A percentile compares a stretch with the other conserved stretches of the same genome.
Conservation (phyloP, 805 yeast species). For the Nematodospora valgi region DNA sequence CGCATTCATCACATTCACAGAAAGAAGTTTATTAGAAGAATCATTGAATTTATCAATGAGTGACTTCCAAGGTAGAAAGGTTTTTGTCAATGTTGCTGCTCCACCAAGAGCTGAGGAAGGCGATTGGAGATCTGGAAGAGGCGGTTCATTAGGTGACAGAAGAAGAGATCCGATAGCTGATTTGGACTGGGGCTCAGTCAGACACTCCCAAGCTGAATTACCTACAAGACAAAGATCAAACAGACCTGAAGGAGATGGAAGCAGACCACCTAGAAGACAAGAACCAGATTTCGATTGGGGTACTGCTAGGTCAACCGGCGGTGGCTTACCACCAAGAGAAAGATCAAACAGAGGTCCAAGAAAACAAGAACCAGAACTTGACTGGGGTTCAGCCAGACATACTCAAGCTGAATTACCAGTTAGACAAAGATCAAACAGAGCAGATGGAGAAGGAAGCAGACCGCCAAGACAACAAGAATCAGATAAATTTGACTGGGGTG, state of each 20-base stretch:
- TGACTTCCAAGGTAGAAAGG: slow-evolving; percentile 47
- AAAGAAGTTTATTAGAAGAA: slow-evolving; percentile 47
- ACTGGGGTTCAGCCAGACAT: slow-evolving; percentile 40
- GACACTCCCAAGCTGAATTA: slow-evolving; percentile 30
- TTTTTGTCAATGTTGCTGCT: slow-evolving; percentile 57
- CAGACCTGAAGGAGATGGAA: slow-evolving; percentile 16
- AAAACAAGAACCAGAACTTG: slow-evolving; percentile 38
- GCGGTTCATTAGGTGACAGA: slow-evolving; percentile 22
- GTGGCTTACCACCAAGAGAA: slow-evolving; percentile 37
- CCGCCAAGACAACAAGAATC: slow-evolving; percentile 15
- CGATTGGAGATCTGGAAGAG: slow-evolving; percentile 42
- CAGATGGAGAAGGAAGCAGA: slow-evolving; percentile 38
- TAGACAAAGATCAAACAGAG: slow-evolving; percentile 27
- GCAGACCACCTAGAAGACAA: slow-evolving; percentile 37
- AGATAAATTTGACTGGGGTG: slow-evolving; percentile 45
- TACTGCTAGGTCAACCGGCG: slow-evolving; percentile 37
- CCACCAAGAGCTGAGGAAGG: slow-evolving; percentile 47
- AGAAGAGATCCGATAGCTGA: slow-evolving; percentile 50
- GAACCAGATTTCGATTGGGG: slow-evolving; percentile 65
- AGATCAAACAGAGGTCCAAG: slow-evolving; percentile 25
- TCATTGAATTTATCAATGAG: slow-evolving; percentile 45
- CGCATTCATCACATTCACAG: slow-evolving; percentile 51
- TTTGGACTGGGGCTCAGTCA: slow-evolving; percentile 57
- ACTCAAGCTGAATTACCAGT: slow-evolving; percentile 30
- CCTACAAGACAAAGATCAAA: slow-evolving; percentile 36